Base-by-base conservation (phyloP, 371 early-diverging fungal species). In the Mortierella sp. region DNA sequence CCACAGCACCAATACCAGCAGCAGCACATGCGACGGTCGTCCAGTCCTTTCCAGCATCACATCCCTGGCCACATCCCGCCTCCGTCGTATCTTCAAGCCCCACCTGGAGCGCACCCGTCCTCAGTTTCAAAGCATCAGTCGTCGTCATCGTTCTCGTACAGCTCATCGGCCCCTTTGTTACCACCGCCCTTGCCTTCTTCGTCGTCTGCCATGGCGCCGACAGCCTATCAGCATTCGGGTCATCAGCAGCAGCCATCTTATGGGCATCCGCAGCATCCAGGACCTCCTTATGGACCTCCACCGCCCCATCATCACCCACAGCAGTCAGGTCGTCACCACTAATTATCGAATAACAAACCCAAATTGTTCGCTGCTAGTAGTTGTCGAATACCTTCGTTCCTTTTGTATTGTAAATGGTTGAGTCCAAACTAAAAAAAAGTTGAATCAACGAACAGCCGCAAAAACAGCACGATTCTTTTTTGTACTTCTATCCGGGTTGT, bases 31-130 rank as follows among this genome's bases (percentile, higher is more conserved):
- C 46, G 73, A 3, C 42, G 73, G n/a, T 74, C 74, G 5, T 74
- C 76, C 26, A 69, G 76, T 14, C 76, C 69, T 1, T 69, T 64
- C 51, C 69, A 64, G 31, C 76, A 64, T 19, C 69, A 69, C 34
- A 58, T 69, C 16, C 68, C 73, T 3, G 64, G 57, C 0, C 73
- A 67, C 14, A 53, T 73, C 24, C 46, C 67, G 16, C 38, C 73
- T 5, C 73, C 73, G 5, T 63, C 73, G 19, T 73, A 73, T 21
- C 52, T 67, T 13, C 72, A 72, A n/a, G 31, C 63, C 4, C 64
- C 61, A 7, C 54, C 65, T 7, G 54, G 50, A 16, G 28, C 49
- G 61, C 61, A 64, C 19, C 13, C 60, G 14, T 43, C 65, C 1
- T 56, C 52, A 19, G 18, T 27, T 1, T 39, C 70, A 13, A 58